Conservation (phyloP, 1,139 yeast genomes). For the Yamadazyma oceani region DNA sequence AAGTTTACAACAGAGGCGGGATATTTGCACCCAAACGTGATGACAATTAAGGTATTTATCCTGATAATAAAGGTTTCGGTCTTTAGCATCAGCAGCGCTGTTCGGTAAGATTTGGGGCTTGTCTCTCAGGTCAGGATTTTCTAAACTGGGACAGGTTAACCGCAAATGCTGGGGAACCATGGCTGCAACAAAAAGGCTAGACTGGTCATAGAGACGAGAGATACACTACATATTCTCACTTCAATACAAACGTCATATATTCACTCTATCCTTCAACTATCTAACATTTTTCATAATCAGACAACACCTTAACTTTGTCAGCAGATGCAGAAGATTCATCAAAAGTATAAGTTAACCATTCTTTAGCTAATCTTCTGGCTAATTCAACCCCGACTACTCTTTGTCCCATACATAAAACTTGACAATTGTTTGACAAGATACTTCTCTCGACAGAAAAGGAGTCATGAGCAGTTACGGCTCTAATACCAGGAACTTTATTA, state of each 20-base stretch:
- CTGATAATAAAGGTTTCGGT: too few species aligned
- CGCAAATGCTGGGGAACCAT: too few species aligned
- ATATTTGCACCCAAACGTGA: too few species aligned
- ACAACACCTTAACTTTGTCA: slow-evolving; percentile 34
- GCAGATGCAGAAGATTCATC: slow-evolving; percentile 42
- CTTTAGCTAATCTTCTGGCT: slow-evolving; percentile 42
- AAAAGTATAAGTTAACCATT: slow-evolving; percentile 43
- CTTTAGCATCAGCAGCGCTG: too few species aligned
- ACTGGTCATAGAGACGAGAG: too few species aligned
- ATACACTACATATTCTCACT: too few species aligned
- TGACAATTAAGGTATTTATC: too few species aligned
- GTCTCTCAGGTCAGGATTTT: too few species aligned
- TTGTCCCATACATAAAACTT: slow-evolving; percentile 49
- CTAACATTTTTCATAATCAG: slow-evolving; percentile 13
- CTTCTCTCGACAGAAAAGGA: slow-evolving; percentile 47
- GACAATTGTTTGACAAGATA: slow-evolving; percentile 43
- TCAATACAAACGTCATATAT: neutral
- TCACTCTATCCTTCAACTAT: slow-evolving; percentile 1
- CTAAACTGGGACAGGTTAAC: too few species aligned
- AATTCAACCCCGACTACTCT: slow-evolving; percentile 47
- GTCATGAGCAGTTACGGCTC: slow-evolving; percentile 53
- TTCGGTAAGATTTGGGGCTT: too few species aligned
- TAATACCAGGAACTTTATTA: slow-evolving; percentile 44
- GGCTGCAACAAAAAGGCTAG: too few species aligned
- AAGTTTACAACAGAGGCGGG: too few species aligned